A percentile compares a stretch with the other conserved stretches of the same genome.
Conservation (phyloP, 345 rosid species). For the Boechera stricta region DNA sequence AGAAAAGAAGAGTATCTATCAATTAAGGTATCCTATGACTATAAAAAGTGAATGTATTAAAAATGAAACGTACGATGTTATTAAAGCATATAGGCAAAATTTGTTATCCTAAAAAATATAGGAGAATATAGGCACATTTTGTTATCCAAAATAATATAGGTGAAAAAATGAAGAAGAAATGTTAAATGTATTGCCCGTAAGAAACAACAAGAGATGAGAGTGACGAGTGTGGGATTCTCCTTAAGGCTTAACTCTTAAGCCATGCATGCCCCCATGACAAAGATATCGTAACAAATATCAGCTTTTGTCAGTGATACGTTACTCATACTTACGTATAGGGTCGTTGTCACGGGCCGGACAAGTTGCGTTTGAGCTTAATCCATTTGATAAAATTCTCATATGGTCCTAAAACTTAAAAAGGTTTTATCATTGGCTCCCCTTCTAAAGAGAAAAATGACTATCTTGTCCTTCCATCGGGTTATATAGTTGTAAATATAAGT, state of each 20-base stretch:
- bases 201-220: constrained; percentile 33
- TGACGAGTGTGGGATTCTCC: constrained; percentile 41
- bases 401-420: too few species aligned
- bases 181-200: constrained; percentile 24
- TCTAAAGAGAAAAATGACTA: too few species aligned
- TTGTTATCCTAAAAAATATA: background rate
- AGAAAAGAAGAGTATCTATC: constrained; percentile 5
- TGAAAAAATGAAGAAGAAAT: constrained; percentile 13
- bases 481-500: too few species aligned
- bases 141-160: background rate
- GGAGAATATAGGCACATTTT: background rate
- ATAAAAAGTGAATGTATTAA: background rate
- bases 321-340: constrained; percentile 26
- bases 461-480: too few species aligned
- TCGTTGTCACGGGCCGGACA: constrained; percentile 21
- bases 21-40: background rate
- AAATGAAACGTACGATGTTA: background rate
- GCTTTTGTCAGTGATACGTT: constrained; percentile 25
- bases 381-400: too few species aligned
- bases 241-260: constrained; percentile 21
- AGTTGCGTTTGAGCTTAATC: background rate
- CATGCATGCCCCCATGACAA: constrained; percentile 29
- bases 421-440: too few species aligned
- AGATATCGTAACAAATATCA: constrained; percentile 9
- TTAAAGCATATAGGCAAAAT: background rate